Conservation (phyloP, 2,329 filamentous ascomycete genomes). For the Lachnellula cervina region DNA sequence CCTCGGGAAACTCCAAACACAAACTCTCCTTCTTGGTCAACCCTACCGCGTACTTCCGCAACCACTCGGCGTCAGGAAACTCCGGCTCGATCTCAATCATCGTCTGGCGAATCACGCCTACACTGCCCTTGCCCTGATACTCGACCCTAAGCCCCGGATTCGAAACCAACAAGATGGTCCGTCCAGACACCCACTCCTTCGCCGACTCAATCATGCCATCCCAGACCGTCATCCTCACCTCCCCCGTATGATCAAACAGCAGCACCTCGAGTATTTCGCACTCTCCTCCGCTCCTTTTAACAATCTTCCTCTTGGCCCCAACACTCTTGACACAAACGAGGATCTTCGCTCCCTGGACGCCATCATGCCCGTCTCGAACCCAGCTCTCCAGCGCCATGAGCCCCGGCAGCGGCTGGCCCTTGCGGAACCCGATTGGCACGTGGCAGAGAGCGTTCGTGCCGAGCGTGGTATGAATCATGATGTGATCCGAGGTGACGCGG, state of each 20-base stretch:
- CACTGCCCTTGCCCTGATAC: constrained; percentile 22
- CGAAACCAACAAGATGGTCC: constrained; percentile 47
- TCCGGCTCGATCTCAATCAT: constrained; percentile 53
- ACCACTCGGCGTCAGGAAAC: constrained; percentile 48
- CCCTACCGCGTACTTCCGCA: constrained; percentile 44
- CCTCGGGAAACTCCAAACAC: constrained; percentile 43
- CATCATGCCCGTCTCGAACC: constrained; percentile 48
- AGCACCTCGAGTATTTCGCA: constrained; percentile 45
- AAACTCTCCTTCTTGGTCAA: constrained; percentile 46
- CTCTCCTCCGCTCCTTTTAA: constrained; percentile 41
- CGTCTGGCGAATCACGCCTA: constrained; percentile 36
- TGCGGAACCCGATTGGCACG: constrained; percentile 41
- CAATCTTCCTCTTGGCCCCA: constrained; percentile 46
- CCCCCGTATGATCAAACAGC: constrained; percentile 54
- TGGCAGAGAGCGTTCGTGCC: constrained; percentile 41
- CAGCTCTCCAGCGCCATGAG: constrained; percentile 55
- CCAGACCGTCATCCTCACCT: constrained; percentile 51
- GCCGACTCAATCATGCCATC: constrained; percentile 43
- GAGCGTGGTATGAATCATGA: constrained; percentile 48
- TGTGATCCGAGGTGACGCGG: constrained; percentile 47
- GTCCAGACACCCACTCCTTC: constrained; percentile 40
- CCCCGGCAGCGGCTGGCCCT: constrained; percentile 35
- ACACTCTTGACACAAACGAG: constrained; percentile 55
- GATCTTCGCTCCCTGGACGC: constrained; percentile 43
- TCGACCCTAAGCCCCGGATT: constrained; percentile 26